Conservation (phyloP, 805 yeast genomes). For the Metschnikowia bowlesiae region DNA sequence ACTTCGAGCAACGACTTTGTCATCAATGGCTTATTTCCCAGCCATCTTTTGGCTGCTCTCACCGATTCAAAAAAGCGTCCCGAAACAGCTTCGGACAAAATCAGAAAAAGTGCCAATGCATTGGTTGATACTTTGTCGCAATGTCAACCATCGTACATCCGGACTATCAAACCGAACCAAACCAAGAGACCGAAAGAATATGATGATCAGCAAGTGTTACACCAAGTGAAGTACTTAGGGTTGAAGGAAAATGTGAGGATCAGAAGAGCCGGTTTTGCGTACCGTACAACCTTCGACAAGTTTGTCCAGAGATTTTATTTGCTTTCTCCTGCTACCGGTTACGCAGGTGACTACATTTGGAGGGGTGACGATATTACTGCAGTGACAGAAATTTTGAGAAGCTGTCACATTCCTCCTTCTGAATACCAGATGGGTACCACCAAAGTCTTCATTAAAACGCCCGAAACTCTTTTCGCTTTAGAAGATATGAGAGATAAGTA, state of each 20-base stretch:
- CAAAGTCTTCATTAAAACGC: constrained; percentile 92
- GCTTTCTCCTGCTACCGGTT: constrained; percentile 82
- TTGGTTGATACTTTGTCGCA: constrained; percentile 84
- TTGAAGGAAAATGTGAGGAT: constrained; percentile 95
- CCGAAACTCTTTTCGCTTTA: constrained; percentile 91
- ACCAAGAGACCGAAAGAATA: constrained; percentile 86
- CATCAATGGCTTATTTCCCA: constrained; percentile 46
- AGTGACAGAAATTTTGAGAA: constrained; percentile 45
- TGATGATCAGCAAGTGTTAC: constrained; percentile 84
- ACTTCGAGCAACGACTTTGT: constrained; percentile 70
- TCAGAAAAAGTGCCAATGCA: constrained; percentile 85
- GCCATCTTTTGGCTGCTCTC: constrained; percentile 29
- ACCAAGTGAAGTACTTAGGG: constrained; percentile 93
- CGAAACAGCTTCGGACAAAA: constrained; percentile 94
- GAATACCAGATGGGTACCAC: constrained; percentile 92
- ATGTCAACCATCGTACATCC: constrained; percentile 92
- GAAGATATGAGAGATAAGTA: constrained; percentile 96
- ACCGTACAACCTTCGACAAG: constrained; percentile 92
- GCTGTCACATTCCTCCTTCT: constrained; percentile 62
- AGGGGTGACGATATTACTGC: constrained; percentile 52
- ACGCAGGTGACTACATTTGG: constrained; percentile 74
- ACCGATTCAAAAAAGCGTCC: constrained; percentile 71
- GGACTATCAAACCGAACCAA: constrained; percentile 97
- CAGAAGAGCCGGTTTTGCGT: constrained; percentile 98
- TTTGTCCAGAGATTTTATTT: constrained; percentile 92